Percentiles rank a stretch among this genome's conserved stretches.
These are phyloP conservation scores for Lipomyces mesembrius DNA, from an alignment of 805 yeast genomes.

Conservation along the genomic window DNA sequence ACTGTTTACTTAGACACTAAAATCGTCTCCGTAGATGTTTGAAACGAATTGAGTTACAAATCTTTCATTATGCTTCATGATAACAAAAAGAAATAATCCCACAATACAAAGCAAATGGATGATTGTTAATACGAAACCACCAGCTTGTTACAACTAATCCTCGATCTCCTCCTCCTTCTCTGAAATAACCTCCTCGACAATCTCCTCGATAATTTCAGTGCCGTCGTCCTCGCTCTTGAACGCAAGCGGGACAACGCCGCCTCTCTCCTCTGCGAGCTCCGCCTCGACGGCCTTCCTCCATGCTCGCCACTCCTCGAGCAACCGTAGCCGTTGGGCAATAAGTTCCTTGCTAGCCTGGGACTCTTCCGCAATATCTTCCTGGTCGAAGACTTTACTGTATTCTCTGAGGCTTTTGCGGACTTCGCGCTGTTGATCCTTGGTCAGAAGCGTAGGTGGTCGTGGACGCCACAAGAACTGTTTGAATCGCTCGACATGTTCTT, in stretches of 20 bases:
- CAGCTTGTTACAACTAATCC: constrained; percentile 4
- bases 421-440: constrained; percentile 81
- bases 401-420: constrained; percentile 87
- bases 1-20: background rate
- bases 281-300: constrained; percentile 66
- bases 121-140: background rate
- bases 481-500: constrained; percentile 80
- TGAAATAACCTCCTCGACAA: constrained; percentile 61
- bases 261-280: constrained; percentile 53
- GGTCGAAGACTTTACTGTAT: constrained; percentile 91
- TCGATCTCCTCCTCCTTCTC: constrained; percentile 53
- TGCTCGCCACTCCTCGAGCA: constrained; percentile 81
- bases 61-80: background rate
- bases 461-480: constrained; percentile 96
- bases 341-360: constrained; percentile 88
- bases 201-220: constrained; percentile 73
- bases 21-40: background rate
- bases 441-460: constrained; percentile 80
- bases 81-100: background rate
- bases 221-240: constrained; percentile 48
- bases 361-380: constrained; percentile 93
- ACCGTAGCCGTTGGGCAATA: constrained; percentile 78
- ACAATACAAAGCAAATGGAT: background rate
- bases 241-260: constrained; percentile 49
- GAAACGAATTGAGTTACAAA: background rate